Evolutionary conservation across 1,284 basidiomycete species (phyloP), one percentile per base, ranked within the genome.

Genomic region (Ceratobasidium sp.): DNA sequence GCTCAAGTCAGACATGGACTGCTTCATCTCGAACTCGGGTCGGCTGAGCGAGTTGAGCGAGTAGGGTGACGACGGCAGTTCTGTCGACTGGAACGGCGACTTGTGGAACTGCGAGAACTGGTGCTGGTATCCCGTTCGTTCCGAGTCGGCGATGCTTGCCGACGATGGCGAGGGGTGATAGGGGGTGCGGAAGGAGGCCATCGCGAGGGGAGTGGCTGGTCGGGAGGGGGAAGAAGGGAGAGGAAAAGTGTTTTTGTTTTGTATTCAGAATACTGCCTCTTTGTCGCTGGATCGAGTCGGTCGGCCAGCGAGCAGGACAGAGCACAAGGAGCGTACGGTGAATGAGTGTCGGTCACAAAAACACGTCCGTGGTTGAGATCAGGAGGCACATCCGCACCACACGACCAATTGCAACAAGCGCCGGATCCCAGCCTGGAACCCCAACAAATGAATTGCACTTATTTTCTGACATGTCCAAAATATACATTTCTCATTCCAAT

Each of bases 1-100:
- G 36, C 64, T 67, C 43, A 67, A 53, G 64, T 67, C 64, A 3
- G 64, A 67, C 64, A 67, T 67, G 2, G 64, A 67, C 50, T 67
- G 64, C 50, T 67, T 67, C 41, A 45, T 67, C n/a, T 34, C 50
- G 30, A 53, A 53, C 36, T 23, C 16, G 2, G 4, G 64, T 18
- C 23, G 41, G 16, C 30, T 50, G 14, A 18, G 43, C 26, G 64
- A 67, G 21, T 53, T 50, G 12, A 18, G 43, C 23, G 64, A 67
- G 34, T 67, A 52, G 3, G 64, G 64, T 4, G 64, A 64, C 30
- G 34, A 34, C 18, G 57, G 32, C 23, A 34, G 34, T 18, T 58
- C 34, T 9, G n/a, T 6, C 16, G 21, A 16, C 1, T 6, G 32
- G 21, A 58, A 58, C 8, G 57, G 30, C 36, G 57, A 39, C 57